Evolutionary conservation across 768 basidiomycete genomes (phyloP), one percentile per base, ranked within the genome.

Genomic region (Paxillus rubicundulus): DNA sequence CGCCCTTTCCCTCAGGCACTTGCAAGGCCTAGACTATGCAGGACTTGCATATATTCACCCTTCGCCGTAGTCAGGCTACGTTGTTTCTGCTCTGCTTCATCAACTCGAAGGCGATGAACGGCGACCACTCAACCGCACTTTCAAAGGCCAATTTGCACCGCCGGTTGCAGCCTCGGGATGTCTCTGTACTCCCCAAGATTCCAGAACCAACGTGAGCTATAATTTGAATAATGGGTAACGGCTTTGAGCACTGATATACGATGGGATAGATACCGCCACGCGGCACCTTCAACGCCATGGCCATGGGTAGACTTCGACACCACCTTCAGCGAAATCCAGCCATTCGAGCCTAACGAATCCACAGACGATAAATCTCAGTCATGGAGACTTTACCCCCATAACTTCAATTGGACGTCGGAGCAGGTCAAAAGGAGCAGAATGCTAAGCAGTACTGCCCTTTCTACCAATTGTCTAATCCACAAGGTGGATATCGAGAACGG

Each of bases 391-490:
- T 81, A 80, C 57, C 77, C 80, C 0, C 72, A 77, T 50, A 71
- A 73, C 1, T 59, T 74, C 7, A 81, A 80, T 55, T 81, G 80
- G 80, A 78, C 77, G 0, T 59, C 58, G 1, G 59, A 58, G 1
- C 78, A 80, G 48, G 62, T 71, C 16, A 24, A 42, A 24, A 56
- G 61, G 46, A 63, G 69, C 42, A 58, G 55, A 43, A 69, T 73
- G 28, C 43, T 56, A 32, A 50, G n/a, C 28, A 48, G 21, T 37
- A 17, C 47, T 10, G 16, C 41, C 2, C 24, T 2, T n/a, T 54
- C 47, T 13, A 16, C 41, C 2, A 18, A 5, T 14, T 56, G 50
- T 34, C 12, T 10, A 4, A 48, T 54, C n/a, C 27, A 39, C 27
- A 27, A 14, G 6, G 42, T 39, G 18, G 47, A 49, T 17, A 33